Evolutionary conservation across 2,329 filamentous ascomycete genomes (phyloP), one percentile per base, ranked within the genome.

Genomic region (Onygenales sp.): DNA sequence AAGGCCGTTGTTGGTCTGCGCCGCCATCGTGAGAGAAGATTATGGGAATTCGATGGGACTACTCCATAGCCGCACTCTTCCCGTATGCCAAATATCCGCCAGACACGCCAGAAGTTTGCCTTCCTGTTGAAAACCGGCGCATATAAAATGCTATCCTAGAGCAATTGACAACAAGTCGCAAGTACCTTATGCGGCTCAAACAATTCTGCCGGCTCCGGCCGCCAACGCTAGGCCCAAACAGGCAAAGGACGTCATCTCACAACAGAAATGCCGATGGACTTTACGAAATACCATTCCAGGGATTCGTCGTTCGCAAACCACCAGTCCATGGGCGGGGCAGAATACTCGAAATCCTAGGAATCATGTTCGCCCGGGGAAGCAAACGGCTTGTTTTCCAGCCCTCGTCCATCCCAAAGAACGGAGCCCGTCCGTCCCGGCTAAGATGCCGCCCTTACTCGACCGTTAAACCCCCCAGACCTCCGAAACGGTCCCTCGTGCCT

Each of bases 371-470:
- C n/a, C 13, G 36, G 32, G 36, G 47, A 21, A 49, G 47, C 10
- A 49, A 42, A 27, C 47, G 36, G 21, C 47, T 49, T 40, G 47
- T 37, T 13, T 27, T 37, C 13, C 47, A 42, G 17, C 36, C 17
- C 36, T 49, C 31, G 21, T 13, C 27, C 10, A 56, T 50, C 17
- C 53, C 61, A 31, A 51, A 52, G 21, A 57, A 57, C 11, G 37
- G 5, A 31, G 9, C 32, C 13, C 39, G 10, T n/a, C 33, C 8
- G 10, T 45, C 17, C 34, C 8, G 33, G 11, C n/a, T 27, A 36
- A 33, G 49, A 51, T 45, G 14, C 27, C 42, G 42, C 32, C 33
- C 8, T 9, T 50, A 53, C 33, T 52, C 42, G n/a, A 52, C 39
- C 13, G 21, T 14, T 21, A 6, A 32, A 13, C 31, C 39, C 27